A percentile compares a stretch with the other conserved stretches of the same genome.
Evolutionary conservation across 495 filamentous ascomycete genomes (phyloP).

Genomic region (Penicillium paradoxum): DNA sequence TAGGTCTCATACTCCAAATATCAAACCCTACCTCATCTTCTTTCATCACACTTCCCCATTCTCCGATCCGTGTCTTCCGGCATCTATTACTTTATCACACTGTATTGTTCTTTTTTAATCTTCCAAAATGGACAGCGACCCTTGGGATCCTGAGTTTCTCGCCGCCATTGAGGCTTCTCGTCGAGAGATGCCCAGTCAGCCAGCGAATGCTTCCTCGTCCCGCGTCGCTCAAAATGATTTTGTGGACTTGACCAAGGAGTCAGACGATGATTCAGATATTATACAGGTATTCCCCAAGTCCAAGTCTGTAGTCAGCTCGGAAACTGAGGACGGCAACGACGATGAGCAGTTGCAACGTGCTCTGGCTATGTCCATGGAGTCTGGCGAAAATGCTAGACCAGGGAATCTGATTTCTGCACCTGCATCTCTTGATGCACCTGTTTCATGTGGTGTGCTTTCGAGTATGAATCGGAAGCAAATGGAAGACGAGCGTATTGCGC

Average conservation of each 20-base stretch:
- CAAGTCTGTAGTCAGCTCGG: constrained; percentile 32
- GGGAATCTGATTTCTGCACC: too few relatives aligned
- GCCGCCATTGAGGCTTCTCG: constrained; percentile 49
- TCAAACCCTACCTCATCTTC: background rate
- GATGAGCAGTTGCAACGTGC: constrained; percentile 49
- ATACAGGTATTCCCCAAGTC: constrained; percentile 30
- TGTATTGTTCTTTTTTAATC: background rate
- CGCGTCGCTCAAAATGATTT: constrained; percentile 4
- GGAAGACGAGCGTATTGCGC: constrained; percentile 78
- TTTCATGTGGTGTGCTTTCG: constrained; percentile 23
- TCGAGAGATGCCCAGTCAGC: background rate
- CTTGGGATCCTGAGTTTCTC: constrained; percentile 15
- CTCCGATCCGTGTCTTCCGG: background rate
- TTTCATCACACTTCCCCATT: background rate
- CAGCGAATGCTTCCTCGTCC: background rate
- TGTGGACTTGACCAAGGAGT: constrained; percentile 39
- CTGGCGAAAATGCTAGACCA: background rate
- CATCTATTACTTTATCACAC: background rate
- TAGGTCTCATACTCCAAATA: background rate
- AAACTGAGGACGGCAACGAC: constrained; percentile 22
- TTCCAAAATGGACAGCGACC: background rate
- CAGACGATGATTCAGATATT: constrained; percentile 28
- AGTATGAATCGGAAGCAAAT: constrained; percentile 73
- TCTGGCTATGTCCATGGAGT: constrained; percentile 49
- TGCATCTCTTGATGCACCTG: background rate